Conservation (phyloP, 2,329 filamentous ascomycete species). For the Ceratocystis diversiconidia region DNA sequence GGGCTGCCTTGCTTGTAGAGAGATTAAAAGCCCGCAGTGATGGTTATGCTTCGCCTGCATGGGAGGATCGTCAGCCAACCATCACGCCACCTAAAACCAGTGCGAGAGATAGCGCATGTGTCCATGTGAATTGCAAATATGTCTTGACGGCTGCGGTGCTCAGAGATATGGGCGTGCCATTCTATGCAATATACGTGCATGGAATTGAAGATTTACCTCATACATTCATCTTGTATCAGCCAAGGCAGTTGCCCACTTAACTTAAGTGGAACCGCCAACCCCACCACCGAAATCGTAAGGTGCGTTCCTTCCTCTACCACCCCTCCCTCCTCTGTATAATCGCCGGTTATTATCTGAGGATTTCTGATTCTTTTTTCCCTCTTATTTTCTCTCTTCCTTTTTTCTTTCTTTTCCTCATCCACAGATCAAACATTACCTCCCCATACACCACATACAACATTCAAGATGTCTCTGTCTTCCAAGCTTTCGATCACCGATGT, state of each 20-base stretch:
- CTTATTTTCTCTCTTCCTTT: slow-evolving; percentile 7
- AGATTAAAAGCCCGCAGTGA: slow-evolving; percentile 1
- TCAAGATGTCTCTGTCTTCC: slow-evolving; percentile 88
- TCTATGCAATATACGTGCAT: neutral
- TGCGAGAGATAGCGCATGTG: neutral
- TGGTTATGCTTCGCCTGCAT: neutral
- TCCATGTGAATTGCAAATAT: neutral
- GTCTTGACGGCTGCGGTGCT: neutral
- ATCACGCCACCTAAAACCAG: slow-evolving; percentile 21
- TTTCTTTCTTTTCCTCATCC: slow-evolving; percentile 20
- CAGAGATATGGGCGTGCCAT: neutral
- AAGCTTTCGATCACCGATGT: slow-evolving; percentile 95
- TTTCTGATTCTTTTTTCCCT: neutral
- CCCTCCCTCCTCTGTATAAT: neutral
- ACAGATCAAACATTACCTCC: slow-evolving; percentile 16
- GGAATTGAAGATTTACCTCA: neutral
- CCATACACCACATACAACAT: slow-evolving; percentile 21
- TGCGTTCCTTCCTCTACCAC: neutral
- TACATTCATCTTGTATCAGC: neutral
- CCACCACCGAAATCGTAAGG: slow-evolving; percentile 1
- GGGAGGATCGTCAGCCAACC: slow-evolving; percentile 18
- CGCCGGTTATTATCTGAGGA: neutral
- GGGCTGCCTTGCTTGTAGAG: neutral
- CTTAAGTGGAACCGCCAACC: slow-evolving; percentile 2
- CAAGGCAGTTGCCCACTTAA: neutral